A percentile compares a stretch with the other conserved stretches of the same genome.
Evolutionary conservation across 208 protist genomes (phyloP).

Genomic region (Phytomonas sp.): DNA sequence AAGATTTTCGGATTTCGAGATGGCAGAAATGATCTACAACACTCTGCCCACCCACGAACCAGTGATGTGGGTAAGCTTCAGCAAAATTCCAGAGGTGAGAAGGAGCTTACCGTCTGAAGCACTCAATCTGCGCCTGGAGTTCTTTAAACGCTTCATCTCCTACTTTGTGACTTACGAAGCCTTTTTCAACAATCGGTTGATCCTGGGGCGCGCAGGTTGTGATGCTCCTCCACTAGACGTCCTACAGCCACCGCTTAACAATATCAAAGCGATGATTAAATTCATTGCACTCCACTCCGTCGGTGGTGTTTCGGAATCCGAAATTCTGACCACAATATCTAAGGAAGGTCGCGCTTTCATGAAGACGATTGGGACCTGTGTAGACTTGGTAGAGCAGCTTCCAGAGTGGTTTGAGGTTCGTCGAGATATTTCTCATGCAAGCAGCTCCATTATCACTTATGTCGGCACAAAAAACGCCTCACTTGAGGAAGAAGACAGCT

Average conservation of each 20-base stretch:
- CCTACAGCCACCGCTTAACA: constrained; percentile 30
- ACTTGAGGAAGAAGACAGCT: not conserved
- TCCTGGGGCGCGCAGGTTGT: constrained; percentile 30
- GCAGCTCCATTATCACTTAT: constrained; percentile 66
- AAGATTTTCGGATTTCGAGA: constrained; percentile 14
- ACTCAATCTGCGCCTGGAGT: constrained; percentile 16
- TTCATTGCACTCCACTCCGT: constrained; percentile 56
- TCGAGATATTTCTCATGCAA: constrained; percentile 24
- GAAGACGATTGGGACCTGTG: constrained; percentile 34
- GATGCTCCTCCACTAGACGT: constrained; percentile 19
- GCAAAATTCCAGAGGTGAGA: not conserved
- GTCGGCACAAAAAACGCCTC: constrained; percentile 32
- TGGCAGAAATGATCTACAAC: constrained; percentile 26
- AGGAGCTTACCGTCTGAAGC: not conserved
- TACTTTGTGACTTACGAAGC: constrained; percentile 17
- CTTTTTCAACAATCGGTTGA: constrained; percentile 19
- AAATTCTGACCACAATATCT: constrained; percentile 32
- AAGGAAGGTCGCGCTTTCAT: constrained; percentile 34
- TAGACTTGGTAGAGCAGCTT: constrained; percentile 47
- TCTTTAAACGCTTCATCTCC: constrained; percentile 9
- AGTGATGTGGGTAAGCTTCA: constrained; percentile 18
- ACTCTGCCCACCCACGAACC: constrained; percentile 23
- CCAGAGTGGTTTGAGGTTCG: constrained; percentile 81
- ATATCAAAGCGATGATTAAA: constrained; percentile 43
- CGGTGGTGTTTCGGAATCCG: constrained; percentile 29